Evolutionary conservation across 2,329 filamentous ascomycete genomes (phyloP), one percentile per base, ranked within the genome.

Genomic region (Stachybotrys chlorohalonatus): DNA sequence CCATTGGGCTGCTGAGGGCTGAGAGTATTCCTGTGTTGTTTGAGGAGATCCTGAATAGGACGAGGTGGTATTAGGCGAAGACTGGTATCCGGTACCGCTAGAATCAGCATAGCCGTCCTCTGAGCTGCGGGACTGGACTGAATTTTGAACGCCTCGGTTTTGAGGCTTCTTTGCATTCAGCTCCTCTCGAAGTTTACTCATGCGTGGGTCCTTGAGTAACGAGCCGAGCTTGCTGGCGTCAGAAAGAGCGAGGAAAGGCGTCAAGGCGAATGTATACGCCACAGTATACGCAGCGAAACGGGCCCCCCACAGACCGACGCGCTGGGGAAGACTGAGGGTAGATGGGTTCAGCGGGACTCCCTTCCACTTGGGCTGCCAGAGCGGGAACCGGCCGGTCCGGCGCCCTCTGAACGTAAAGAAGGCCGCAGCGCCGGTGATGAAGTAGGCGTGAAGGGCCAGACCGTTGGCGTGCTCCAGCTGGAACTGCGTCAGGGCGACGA

Each of bases 301-400:
- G 8, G 36, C 36, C 8, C 9, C 13, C 13, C 9, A 9, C 36
- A 42, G 36, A 9, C 36, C 36, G 36, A 42, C 3, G 36, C 36
- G 36, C 8, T 9, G 9, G 8, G 36, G 36, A 42, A 42, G 36
- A 13, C 36, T 42, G 8, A 42, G 36, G 13, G 36, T 13, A 42
- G 36, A 9, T 42, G 36, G 36, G 13, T 42, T 13, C 36, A 42
- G 6, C 8, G 8, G 8, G 36, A 9, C 9, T 9, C 36, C 36
- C 13, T 42, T 9, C 9, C 8, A 49, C 54, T 65, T 65, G 52
- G 63, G 63, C 39, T 63, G 64, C 47, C 62, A 65, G 53, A 65
- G 63, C n/a, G 63, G 63, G 17, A 65, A 65, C 31, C 63, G 63
- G 60, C 62, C 65, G 36, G 62, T 65, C 17, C 42, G 57, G 6